These are phyloP conservation scores for Phaffia rhodozyma DNA, from an alignment of 1,284 basidiomycete genomes.

Conservation along the genomic window DNA sequence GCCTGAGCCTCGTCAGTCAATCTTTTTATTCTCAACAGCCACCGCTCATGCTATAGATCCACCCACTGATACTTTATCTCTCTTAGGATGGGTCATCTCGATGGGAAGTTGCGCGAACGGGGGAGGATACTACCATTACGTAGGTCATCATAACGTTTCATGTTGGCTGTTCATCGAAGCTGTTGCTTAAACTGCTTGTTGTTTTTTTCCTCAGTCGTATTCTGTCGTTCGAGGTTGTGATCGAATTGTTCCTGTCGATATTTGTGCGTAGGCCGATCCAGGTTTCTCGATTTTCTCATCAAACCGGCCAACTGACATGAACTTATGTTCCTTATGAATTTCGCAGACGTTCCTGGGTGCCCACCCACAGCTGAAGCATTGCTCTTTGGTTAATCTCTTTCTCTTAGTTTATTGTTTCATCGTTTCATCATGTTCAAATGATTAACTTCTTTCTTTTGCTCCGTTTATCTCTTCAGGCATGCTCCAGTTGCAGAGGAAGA, in stretches of 20 bases:
- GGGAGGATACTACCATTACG: slow-evolving; percentile 81
- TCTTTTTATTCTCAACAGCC: slow-evolving; percentile 6
- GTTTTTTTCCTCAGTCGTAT: slow-evolving; percentile 59
- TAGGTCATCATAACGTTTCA: background rate
- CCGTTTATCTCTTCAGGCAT: slow-evolving; percentile 54
- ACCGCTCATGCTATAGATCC: slow-evolving; percentile 5
- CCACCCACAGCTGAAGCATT: slow-evolving; percentile 75
- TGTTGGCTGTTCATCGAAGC: no score
- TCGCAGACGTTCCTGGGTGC: slow-evolving; percentile 30
- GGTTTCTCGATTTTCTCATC: slow-evolving; percentile 41
- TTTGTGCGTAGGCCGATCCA: slow-evolving; percentile 91
- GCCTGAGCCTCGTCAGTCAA: slow-evolving; percentile 67
- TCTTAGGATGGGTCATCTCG: slow-evolving; percentile 86
- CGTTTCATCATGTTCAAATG: background rate
- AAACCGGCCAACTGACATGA: background rate
- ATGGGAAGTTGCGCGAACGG: slow-evolving; percentile 97
- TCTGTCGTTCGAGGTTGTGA: slow-evolving; percentile 99
- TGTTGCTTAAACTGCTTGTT: background rate
- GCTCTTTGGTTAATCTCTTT: slow-evolving; percentile 33
- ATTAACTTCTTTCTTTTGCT: background rate
- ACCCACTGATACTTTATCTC: slow-evolving; percentile 17
- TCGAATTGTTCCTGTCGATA: slow-evolving; percentile 95
- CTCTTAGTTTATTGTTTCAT: background rate
- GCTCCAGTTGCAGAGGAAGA: slow-evolving; percentile 95
- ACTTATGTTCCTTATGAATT: background rate